A percentile compares a stretch with the other conserved stretches of the same genome.
Conservation (phyloP, 306 rosid genomes). For the Cucumis cinereus region DNA sequence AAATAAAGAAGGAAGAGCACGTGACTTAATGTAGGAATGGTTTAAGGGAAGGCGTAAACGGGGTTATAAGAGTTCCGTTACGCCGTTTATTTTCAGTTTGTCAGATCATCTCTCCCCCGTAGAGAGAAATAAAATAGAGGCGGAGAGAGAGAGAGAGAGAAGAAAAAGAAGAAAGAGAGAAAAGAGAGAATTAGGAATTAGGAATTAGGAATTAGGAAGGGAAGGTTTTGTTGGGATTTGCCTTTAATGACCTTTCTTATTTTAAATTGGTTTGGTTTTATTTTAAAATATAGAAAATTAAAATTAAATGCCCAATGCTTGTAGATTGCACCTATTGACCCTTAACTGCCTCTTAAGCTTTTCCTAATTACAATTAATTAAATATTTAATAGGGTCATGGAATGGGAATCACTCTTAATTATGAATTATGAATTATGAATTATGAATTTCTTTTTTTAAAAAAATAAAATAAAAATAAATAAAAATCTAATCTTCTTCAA, state of each 20-base stretch:
- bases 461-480: too few relatives aligned
- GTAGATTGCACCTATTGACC: slow-evolving; percentile 31
- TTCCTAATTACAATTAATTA: slow-evolving; percentile 30
- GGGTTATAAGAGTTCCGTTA: slow-evolving; percentile 38
- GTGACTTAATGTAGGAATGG: slow-evolving; percentile 26
- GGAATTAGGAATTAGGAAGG: background rate
- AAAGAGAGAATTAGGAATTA: background rate
- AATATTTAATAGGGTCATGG: slow-evolving; percentile 20
- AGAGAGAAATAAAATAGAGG: slow-evolving; percentile 17
- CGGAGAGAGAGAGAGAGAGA: slow-evolving; percentile 3
- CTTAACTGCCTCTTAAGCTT: slow-evolving; percentile 38
- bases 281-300: background rate
- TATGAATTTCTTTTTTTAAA: slow-evolving; percentile 22
- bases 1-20: slow-evolving; percentile 24
- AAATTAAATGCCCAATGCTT: slow-evolving; percentile 2
- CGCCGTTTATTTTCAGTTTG: slow-evolving; percentile 40
- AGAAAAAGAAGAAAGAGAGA: background rate
- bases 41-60: slow-evolving; percentile 30
- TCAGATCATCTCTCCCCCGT: slow-evolving; percentile 6
- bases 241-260: background rate
- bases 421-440: slow-evolving; percentile 38
- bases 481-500: background rate
- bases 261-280: background rate
- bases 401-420: slow-evolving; percentile 19
- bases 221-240: slow-evolving; percentile 1